These are phyloP conservation scores for Emmonsiellopsis sp. DNA, from an alignment of 2,329 filamentous ascomycete genomes.

Conservation along the genomic window DNA sequence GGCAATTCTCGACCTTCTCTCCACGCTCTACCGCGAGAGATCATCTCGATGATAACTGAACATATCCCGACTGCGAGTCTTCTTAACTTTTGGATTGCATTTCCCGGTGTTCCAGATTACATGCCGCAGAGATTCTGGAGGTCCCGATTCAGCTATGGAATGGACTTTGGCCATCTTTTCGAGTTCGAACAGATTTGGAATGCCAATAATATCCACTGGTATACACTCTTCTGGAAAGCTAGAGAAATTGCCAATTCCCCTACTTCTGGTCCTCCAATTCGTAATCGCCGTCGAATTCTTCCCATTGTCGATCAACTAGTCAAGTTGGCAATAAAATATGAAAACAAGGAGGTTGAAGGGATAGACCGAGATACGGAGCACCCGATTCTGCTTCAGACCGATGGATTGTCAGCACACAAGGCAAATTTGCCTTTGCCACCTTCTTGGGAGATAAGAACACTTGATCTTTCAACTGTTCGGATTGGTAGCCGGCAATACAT, in stretches of 20 bases:
- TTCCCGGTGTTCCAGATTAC: not conserved
- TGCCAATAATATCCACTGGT: not conserved
- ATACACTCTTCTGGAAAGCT: slow-evolving; percentile 4
- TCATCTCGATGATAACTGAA: not conserved
- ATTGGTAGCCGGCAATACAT: slow-evolving; percentile 2
- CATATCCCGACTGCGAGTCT: not conserved
- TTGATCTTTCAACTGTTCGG: not conserved
- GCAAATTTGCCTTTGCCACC: not conserved
- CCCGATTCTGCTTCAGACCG: not conserved
- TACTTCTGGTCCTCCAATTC: not conserved
- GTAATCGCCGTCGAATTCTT: slow-evolving; percentile 5
- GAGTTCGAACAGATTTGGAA: slow-evolving; percentile 2
- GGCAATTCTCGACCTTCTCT: not conserved
- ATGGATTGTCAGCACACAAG: not conserved
- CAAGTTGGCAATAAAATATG: not conserved
- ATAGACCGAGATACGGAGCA: not conserved
- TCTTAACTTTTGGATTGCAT: not conserved
- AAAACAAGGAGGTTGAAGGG: not conserved
- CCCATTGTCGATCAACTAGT: not conserved
- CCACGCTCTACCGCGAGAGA: not conserved
- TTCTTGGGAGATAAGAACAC: not conserved
- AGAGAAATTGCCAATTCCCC: not conserved
- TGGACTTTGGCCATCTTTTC: slow-evolving; percentile 3
- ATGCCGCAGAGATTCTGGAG: slow-evolving; percentile 2
- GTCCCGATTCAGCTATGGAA: slow-evolving; percentile 1